Evolutionary conservation across 805 yeast species (phyloP), one percentile per base, ranked within the genome.

Genomic region (Schwanniomyces vanrijiae): DNA sequence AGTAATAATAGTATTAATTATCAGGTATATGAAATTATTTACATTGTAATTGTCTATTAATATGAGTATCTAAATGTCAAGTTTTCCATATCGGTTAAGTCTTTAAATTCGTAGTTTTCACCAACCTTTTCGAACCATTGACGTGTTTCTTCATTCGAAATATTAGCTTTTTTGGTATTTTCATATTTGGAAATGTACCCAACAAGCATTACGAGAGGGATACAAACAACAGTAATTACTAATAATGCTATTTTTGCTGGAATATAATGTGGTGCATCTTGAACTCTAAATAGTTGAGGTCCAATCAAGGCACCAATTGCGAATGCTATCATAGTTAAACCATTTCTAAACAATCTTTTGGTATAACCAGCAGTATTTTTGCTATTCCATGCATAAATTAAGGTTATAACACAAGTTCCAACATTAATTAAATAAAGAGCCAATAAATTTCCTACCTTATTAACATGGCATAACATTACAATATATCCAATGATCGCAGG

Each of bases 311-410:
- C 82, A 13, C 89, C 88, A 39, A 81, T 77, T 35, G 88, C 81
- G 60, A 84, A 87, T 4, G 82, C 85, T 48, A 86, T 74, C 62
- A 86, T 73, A 41, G 76, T 76, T 29, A 83, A 61, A 5, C 85
- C 84, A 44, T 81, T 79, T 22, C 81, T 75, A 4, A 81, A 75
- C 53, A 82, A 73, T 55, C 85, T 82, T 64, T 88, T 88, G n/a
- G 91, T 85, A 51, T 81, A 79, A 10, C 94, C 94, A 1, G 90
- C 83, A 29, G 83, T 77, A 60, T 86, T 82, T 40, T 83, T 76
- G 46, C 78, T 74, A 50, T 80, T 80, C 87, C 86, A 82, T 4
- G 82, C 76, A 55, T 81, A 82, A 25, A 82, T 68, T 44, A 82
- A 69, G 1, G 86, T 79, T 45, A 80, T 81, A 44, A 80, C 71